Percentiles rank a stretch among this genome's conserved stretches.
phyloP scores from a whole-genome alignment of 2,329 filamentous ascomycete species.

The Penicillium janthinellum region DNA sequence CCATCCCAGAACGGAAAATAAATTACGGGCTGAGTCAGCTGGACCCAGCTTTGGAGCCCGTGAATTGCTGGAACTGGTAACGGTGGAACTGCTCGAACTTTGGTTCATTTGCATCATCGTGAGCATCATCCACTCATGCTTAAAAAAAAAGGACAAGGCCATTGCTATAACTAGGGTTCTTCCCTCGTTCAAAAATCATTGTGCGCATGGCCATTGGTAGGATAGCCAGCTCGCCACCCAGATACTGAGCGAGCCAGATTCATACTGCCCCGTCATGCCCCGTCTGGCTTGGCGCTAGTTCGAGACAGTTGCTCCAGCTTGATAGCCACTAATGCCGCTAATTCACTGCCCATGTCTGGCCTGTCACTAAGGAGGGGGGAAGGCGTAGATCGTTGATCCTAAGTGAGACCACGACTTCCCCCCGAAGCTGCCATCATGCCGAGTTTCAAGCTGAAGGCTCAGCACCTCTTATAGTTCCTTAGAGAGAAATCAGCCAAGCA shows the following conservation, averaged over 20 bases:
- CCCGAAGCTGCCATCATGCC: background rate
- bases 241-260: background rate
- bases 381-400: background rate
- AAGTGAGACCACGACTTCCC: background rate
- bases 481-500: background rate
- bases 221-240: background rate
- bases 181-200: background rate
- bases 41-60: constrained; percentile 7
- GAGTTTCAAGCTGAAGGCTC: background rate
- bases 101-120: constrained; percentile 32
- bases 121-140: constrained; percentile 27
- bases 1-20: constrained; percentile 10
- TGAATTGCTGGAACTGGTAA: background rate
- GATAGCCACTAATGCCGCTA: constrained; percentile 16
- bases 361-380: background rate
- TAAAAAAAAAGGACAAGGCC: background rate
- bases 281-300: constrained; percentile 1
- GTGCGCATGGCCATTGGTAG: background rate
- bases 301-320: constrained; percentile 22
- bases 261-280: background rate
- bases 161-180: background rate
- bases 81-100: constrained; percentile 12
- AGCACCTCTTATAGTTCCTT: background rate
- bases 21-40: constrained; percentile 26
- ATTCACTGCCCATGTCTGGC: constrained; percentile 3